Conservation (phyloP, 1,284 basidiomycete genomes). For the Sporisorium sorghi region DNA sequence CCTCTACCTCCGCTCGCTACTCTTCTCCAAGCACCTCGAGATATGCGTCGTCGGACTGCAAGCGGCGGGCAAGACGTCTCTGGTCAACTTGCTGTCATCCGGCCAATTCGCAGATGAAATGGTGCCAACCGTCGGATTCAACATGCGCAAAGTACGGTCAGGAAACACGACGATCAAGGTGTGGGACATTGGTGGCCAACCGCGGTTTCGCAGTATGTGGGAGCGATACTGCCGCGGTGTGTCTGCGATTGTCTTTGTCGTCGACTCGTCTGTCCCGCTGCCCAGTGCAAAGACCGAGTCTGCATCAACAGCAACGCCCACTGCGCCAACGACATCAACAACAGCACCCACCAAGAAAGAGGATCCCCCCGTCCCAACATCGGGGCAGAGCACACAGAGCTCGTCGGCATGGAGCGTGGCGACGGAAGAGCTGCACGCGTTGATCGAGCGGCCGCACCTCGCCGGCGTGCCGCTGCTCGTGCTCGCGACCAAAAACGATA, state of each 20-base stretch:
- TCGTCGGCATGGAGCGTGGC: slow-evolving; percentile 73
- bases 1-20: slow-evolving; percentile 71
- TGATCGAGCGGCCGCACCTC: slow-evolving; percentile 81
- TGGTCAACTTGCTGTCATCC: slow-evolving; percentile 88
- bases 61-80: slow-evolving; percentile 90
- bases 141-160: slow-evolving; percentile 80
- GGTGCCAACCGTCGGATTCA: slow-evolving; percentile 92
- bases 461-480: slow-evolving; percentile 87
- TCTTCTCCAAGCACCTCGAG: slow-evolving; percentile 92
- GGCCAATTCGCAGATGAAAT: slow-evolving; percentile 88
- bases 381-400: slow-evolving; percentile 15
- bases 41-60: slow-evolving; percentile 93
- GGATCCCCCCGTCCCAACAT: slow-evolving; percentile 7
- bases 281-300: slow-evolving; percentile 21
- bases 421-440: slow-evolving; percentile 87
- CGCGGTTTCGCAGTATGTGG: slow-evolving; percentile 87
- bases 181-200: slow-evolving; percentile 95
- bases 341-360: slow-evolving; percentile 10
- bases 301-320: no score
- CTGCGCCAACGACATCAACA: no score
- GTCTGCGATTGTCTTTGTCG: slow-evolving; percentile 87
- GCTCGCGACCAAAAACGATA: slow-evolving; percentile 95
- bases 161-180: slow-evolving; percentile 92
- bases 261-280: slow-evolving; percentile 40
- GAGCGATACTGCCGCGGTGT: slow-evolving; percentile 95